Evolutionary conservation across 192 early-diverging fungal genomes (phyloP), one percentile per base, ranked within the genome.

Genomic region (Coemansia reversa): DNA sequence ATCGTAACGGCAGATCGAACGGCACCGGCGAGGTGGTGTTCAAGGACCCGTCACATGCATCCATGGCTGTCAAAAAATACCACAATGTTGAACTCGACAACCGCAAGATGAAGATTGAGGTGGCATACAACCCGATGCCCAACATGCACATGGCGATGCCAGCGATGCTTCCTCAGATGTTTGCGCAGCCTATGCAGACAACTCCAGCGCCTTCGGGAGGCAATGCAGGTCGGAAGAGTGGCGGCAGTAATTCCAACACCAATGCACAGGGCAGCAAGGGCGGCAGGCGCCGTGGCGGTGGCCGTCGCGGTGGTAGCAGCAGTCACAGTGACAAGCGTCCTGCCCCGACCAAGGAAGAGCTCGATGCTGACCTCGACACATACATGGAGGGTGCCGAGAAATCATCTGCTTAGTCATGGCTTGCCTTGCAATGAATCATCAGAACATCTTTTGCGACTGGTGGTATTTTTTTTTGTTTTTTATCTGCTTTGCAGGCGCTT

Each of bases 311-410:
- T 25, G 50, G 59, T 6, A 57, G 63, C 49, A 27, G 65, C 27
- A 27, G 58, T n/a, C 39, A 62, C 55, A 23, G 25, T 30, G 39
- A 60, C 11, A 66, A 72, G 56, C 27, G 58, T 35, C 30, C 60
- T 4, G n/a, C 59, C 18, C 35, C 60, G 0, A 71, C 79, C 65
- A 67, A 56, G 33, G 79, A 70, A 33, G 51, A 62, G n/a, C 72
- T 77, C n/a, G 71, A 82, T 29, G 75, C 72, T 8, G 76, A 82
- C 7, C 74, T 76, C 7, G 75, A 76, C 67, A 58, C 60, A 60
- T 82, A 76, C 75, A 82, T 78, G 76, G 62, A 63, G 62, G 68
- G 72, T 11, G 70, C 62, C 58, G 63, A 73, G 47, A 68, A 71
- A 54, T 12, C 68, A 12, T 35, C 63, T 8, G 20, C 48, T 33